Evolutionary conservation across 2,329 filamentous ascomycete species (phyloP), one percentile per base, ranked within the genome.

Genomic region (Ustilaginoidea virens): DNA sequence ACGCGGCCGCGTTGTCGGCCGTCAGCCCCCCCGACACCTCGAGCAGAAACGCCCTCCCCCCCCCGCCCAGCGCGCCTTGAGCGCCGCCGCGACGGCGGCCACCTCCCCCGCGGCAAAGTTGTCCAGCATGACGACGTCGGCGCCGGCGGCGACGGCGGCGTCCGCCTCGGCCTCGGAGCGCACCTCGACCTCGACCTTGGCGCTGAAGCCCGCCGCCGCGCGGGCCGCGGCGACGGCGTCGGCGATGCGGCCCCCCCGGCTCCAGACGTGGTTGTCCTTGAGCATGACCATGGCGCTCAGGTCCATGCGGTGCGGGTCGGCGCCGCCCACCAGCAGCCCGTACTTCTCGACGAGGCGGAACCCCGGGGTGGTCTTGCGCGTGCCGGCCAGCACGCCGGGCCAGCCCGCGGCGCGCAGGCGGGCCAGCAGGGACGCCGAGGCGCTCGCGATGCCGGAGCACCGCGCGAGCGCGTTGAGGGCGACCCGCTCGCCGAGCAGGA

Each of bases 231-330:
- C 61, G 15, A 98, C 86, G 5, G 90, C 90, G 14, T 80, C 73
- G 2, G 79, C 74, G 52, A 98, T 96, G 3, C 11, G 14, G 48
- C 79, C 81, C 16, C 78, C 78, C 30, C 80, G 77, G 37, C 82
- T 83, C 79, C 87, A 94, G 33, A 98, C 78, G 56, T 98, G 90
- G 56, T 98, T 98, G 56, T 98, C 90, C 61, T 98, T 98, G 39
- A 98, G 66, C 90, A 98, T 98, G 32, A 86, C 86, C 90, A 98
- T 96, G 39, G 77, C 71, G 51, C 74, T 80, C 32, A 98, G 63
- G 51, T 98, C 90, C 56, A 93, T 82, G 18, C 90, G 66, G 53
- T 98, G 90, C 3, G 77, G 72, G 55, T 98, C 90, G 11, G 83
- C 86, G 8, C 90, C 90, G 32, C 87, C 90, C 11, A 92, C 78